These are phyloP conservation scores for Acrodontium crateriforme DNA, from an alignment of 2,329 filamentous ascomycete genomes.

Conservation along the genomic window DNA sequence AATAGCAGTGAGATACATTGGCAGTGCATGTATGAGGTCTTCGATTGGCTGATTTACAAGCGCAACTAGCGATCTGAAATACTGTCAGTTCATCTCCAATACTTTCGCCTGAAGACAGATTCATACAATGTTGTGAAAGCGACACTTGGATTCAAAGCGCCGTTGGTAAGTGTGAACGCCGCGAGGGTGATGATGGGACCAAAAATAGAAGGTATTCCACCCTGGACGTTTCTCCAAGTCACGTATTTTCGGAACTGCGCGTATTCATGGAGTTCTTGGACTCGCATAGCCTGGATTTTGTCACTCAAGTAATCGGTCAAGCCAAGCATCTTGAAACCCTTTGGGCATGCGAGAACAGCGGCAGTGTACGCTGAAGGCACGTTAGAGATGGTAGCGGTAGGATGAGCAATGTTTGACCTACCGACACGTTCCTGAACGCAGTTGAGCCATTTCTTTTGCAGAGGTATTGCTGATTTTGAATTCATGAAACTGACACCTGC, in stretches of 20 bases:
- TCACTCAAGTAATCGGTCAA: constrained; percentile 7
- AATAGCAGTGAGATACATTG: constrained; percentile 6
- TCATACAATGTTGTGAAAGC: too few relatives aligned
- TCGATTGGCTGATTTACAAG: constrained; percentile 7
- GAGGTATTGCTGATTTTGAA: constrained; percentile 6
- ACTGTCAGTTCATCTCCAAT: too few relatives aligned
- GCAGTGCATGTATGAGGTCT: constrained; percentile 9
- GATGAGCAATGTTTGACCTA: too few relatives aligned
- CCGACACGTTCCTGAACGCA: constrained; percentile 7
- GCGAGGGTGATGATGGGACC: neutral
- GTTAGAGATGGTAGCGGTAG: too few relatives aligned
- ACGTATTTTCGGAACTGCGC: constrained; percentile 9
- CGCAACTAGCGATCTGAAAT: constrained; percentile 7
- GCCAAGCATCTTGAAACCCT: constrained; percentile 12
- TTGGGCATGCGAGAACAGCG: constrained; percentile 7
- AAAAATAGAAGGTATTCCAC: neutral
- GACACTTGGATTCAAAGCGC: constrained; percentile 5
- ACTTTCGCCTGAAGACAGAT: too few relatives aligned
- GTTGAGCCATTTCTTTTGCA: constrained; percentile 9
- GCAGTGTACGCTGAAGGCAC: constrained; percentile 10
- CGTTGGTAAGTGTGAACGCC: neutral
- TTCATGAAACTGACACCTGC: constrained; percentile 8
- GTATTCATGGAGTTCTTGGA: constrained; percentile 6
- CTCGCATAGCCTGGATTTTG: constrained; percentile 9
- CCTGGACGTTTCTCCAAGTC: constrained; percentile 9